These are phyloP conservation scores for Monosporascus sp. DNA, from an alignment of 2,329 filamentous ascomycete genomes.

Conservation along the genomic window DNA sequence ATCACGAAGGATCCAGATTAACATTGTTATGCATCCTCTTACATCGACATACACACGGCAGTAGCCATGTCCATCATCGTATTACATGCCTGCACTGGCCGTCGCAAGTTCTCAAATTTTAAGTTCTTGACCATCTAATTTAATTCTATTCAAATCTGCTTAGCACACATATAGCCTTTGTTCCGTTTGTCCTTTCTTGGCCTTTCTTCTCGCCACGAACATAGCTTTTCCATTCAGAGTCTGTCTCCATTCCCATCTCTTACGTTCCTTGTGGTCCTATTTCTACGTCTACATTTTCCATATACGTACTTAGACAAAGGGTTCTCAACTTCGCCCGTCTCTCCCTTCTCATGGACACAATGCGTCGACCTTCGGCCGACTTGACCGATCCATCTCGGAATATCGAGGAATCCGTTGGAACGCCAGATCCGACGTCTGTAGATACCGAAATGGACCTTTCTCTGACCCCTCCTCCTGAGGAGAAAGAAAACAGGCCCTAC, in stretches of 20 bases:
- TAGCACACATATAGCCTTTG: no score
- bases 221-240: no score
- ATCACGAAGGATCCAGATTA: no score
- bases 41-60: no score
- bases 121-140: no score
- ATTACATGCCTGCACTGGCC: no score
- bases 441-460: slow-evolving; percentile 26
- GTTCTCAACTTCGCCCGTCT: neutral
- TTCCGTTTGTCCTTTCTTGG: no score
- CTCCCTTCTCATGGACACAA: slow-evolving; percentile 19
- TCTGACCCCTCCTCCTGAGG: slow-evolving; percentile 22
- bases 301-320: slow-evolving; percentile 2
- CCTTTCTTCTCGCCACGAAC: no score
- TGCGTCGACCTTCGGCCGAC: slow-evolving; percentile 38
- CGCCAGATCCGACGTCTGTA: slow-evolving; percentile 21
- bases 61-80: no score
- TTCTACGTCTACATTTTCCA: neutral
- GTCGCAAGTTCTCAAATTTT: no score
- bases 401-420: slow-evolving; percentile 29
- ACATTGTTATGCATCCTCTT: no score
- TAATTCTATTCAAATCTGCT: no score
- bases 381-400: slow-evolving; percentile 36
- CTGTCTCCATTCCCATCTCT: neutral
- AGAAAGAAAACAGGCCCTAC: slow-evolving; percentile 35
- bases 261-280: neutral